Conservation (phyloP, 306 rosid genomes). For the Cyclanthera cordifolia region DNA sequence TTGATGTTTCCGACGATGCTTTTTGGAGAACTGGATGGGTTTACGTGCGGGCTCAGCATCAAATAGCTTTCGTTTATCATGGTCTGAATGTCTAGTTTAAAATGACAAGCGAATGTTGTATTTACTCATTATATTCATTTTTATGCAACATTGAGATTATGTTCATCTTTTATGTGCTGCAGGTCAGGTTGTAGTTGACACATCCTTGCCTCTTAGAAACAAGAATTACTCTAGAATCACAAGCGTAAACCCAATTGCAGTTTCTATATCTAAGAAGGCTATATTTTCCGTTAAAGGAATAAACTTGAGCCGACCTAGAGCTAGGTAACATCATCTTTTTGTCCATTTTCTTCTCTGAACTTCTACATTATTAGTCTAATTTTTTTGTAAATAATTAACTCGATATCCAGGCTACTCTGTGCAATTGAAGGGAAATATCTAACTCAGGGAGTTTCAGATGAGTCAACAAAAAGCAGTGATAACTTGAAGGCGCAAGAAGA, state of each 20-base stretch:
- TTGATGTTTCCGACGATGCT: conserved; percentile 44
- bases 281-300: conserved; percentile 66
- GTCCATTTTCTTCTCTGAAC: not conserved
- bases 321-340: conserved; percentile 37
- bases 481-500: conserved; percentile 35
- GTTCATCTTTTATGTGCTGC: conserved; percentile 18
- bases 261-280: conserved; percentile 40
- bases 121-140: not conserved
- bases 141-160: not conserved
- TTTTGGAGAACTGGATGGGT: conserved; percentile 90
- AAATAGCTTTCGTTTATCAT: conserved; percentile 55
- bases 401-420: conserved; percentile 59
- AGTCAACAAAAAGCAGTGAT: conserved; percentile 37
- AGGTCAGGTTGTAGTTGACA: conserved; percentile 74
- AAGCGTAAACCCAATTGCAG: conserved; percentile 70
- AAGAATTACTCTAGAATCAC: conserved; percentile 41
- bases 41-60: conserved; percentile 52
- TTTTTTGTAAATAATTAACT: not conserved
- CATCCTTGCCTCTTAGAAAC: conserved; percentile 44
- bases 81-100: conserved; percentile 32
- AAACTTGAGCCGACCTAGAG: conserved; percentile 39
- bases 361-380: not conserved
- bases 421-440: conserved; percentile 84
- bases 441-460: conserved; percentile 39
- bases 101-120: not conserved